Base-by-base conservation (phyloP, 2,329 filamentous ascomycete species). In the Trichoderma afroharzianum region DNA sequence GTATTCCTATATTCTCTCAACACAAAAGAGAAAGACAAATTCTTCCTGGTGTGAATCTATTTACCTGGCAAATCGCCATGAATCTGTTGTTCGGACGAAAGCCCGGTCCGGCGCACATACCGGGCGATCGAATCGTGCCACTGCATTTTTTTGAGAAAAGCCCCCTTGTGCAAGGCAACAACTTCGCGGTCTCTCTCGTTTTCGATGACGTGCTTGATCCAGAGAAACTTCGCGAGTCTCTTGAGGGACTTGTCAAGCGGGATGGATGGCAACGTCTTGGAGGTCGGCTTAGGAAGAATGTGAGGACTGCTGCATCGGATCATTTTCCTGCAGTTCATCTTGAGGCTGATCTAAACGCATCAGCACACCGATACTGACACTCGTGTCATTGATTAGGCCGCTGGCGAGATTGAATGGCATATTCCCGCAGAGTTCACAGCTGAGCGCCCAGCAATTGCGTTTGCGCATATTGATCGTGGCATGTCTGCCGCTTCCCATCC, bases 111-210 rank as follows among this genome's bases (percentile, higher is more conserved):
- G 43, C n/a, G n/a, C 43, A n/a, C 43, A 21, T 50, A 21, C n/a
- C n/a, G 8, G 43, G 43, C 43, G 43, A 50, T 50, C 43, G n/a
- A 50, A 50, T 50, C 18, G n/a, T 50, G n/a, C 43, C 43, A 21
- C 43, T 21, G 0, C 43, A 50, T 50, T 50, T 50, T 12, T 50
- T 50, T 21, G 43, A 50, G n/a, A 50, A 50, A 8, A 50, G 43
- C 4, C 43, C 43, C 0, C 43, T 50, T 12, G 43, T 50, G n/a
- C n/a, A 50, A 50, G 43, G n/a, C 9, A 50, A 50, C 43, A 50
- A 50, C 9, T 5, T 50, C 8, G 43, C 43, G 8, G 43, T 50
- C 43, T 50, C 43, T 6, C 43, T 61, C 7, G 58, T 61, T 78
- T 63, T 47, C 11, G 36, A 63, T 43, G 61, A 63, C n/a, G 33